Percentiles rank a stretch among this genome's conserved stretches.
Evolutionary conservation across 1,139 yeast genomes (phyloP).

Genomic region (Scheffersomyces cryptocercus): DNA sequence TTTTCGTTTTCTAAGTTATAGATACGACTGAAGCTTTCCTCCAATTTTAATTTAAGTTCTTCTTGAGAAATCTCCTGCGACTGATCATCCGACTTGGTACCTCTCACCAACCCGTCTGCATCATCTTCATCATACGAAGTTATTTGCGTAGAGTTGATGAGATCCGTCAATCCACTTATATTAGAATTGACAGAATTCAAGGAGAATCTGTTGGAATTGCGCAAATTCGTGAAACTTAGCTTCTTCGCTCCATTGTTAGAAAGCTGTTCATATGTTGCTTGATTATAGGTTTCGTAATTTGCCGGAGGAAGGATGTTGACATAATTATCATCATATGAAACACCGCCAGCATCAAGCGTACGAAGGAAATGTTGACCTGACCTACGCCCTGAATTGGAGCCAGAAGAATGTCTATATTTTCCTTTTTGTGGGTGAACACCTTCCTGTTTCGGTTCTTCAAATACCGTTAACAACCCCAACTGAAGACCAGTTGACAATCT

Average conservation of each 20-base stretch:
- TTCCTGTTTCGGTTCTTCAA: constrained; percentile 30
- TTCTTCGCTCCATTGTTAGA: constrained; percentile 14
- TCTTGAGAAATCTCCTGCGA: constrained; percentile 29
- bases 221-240: constrained; percentile 6
- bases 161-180: constrained; percentile 43
- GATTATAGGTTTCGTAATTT: constrained; percentile 34
- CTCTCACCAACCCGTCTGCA: constrained; percentile 6
- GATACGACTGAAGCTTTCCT: constrained; percentile 41
- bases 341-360: constrained; percentile 3
- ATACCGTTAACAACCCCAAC: constrained; percentile 42
- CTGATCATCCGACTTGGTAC: constrained; percentile 3
- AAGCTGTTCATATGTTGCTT: constrained; percentile 35
- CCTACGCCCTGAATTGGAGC: too few species aligned
- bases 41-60: constrained; percentile 36
- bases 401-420: too few species aligned
- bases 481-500: constrained; percentile 42
- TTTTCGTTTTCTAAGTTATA: constrained; percentile 38
- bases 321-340: constrained; percentile 32
- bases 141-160: constrained; percentile 38
- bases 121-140: constrained; percentile 35
- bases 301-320: constrained; percentile 27
- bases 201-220: constrained; percentile 34
- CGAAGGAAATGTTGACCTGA: too few species aligned
- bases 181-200: constrained; percentile 44
- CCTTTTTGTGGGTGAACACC: too few species aligned